Evolutionary conservation across 2,329 filamentous ascomycete genomes (phyloP), one percentile per base, ranked within the genome.

Genomic region (Pseudogymnoascus sp.): DNA sequence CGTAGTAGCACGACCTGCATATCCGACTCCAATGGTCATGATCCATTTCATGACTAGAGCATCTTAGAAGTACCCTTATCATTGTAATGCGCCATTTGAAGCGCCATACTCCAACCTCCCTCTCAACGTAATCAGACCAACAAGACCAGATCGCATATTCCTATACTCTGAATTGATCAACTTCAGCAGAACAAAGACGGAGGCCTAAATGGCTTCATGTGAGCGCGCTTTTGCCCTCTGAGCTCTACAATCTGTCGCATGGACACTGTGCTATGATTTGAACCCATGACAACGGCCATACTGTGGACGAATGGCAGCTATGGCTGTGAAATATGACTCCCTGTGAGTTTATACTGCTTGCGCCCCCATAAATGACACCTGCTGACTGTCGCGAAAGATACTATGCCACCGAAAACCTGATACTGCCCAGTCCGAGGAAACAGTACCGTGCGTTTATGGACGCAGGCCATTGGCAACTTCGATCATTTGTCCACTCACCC

Each of bases 401-500:
- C 73, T 82, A 83, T 75, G 83, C 85, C 63, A 89, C 87, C 65
- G 84, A 90, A 67, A 77, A 79, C 69, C 78, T 91, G 65, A 81
- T 91, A 65, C 80, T 84, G 61, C 77, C 79, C 63, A 78, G 76
- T 58, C 81, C 82, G 65, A 83, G 85, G 70, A 87, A 82, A 67
- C 88, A 88, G 72, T 91, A 88, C 72, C 84, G 84, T 55, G 81
- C 86, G 65, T 81, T 80, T 48, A 86, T 91, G 68, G 81, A 82
- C 59, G 85, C 85, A 59, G 83, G 89, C 67, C 90, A 94, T 76
- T 92, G 89, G 86, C 90, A 94, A 77, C 81, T 99, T 51, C 90
- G 93, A 62, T 93, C 95, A 68, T 87, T 96, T 68, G 89, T 97
- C 72, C 93, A 90, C 74, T 88, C 87, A 27, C 87, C 91, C 67